Base-by-base conservation (phyloP, 2,329 filamentous ascomycete species). In the Fonsecaea pugnacius region DNA sequence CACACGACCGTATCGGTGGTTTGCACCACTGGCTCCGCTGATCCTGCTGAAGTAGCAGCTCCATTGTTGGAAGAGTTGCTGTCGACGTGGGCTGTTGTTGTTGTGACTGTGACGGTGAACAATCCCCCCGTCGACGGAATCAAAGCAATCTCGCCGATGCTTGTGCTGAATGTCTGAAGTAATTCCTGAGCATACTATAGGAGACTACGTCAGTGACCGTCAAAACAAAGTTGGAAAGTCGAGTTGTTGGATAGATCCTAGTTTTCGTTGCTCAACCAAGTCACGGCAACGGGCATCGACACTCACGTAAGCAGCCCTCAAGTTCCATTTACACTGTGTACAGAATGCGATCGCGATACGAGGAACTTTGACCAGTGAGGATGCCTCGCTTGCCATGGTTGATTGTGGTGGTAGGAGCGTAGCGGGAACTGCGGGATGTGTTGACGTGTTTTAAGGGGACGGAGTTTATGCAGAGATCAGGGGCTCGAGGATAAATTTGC, bases 271-370 rank as follows among this genome's bases (percentile, higher is more conserved):
- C 43, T 24, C 9, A 12, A 12, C 8, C 4, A 30, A 40, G 57
- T 46, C 14, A 33, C 27, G 9, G 12, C 18, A 9, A 3, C 32
- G 36, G 30, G 24, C 4, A 30, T 38, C n/a, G 57, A 30, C n/a
- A 74, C 85, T 71, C 85, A 94, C 91, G 77, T 95, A 96, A 70
- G 91, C 91, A 38, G 92, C 91, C 65, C 92, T 82, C 10, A 96
- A 80, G 85, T 95, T 91, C 92, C 92, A 96, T 79, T 91, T 91
- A 78, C 92, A 97, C 79, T 96, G 92, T 0, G 91, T 96, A 80
- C 93, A 97, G 79, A 91, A 97, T 70, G 89, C 87, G 73, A 97
- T 96, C n/a, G 89, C 88, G 59, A 97, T 84, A 52, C 92, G 87
- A 3, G 92, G 92, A 10, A 91, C 79, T 30, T 77, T 76, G 16